Conservation (phyloP, 2,329 filamentous ascomycete species). For the Botryotinia narcissicola region DNA sequence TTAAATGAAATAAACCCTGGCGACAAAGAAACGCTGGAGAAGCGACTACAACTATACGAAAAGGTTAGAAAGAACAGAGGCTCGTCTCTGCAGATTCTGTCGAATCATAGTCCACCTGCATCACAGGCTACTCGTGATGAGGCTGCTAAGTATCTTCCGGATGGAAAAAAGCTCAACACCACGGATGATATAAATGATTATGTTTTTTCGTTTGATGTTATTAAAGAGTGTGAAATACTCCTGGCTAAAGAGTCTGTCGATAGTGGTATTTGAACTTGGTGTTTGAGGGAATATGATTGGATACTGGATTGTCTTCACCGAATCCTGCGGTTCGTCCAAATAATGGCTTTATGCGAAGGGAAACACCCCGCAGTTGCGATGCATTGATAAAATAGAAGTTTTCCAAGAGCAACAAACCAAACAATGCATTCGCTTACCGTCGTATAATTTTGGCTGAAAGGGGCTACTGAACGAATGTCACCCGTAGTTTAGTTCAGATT, state of each 20-base stretch:
- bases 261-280: not conserved
- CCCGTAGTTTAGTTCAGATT: no score
- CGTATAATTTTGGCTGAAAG: no score
- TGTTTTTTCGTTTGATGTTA: not conserved
- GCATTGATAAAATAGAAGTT: not conserved
- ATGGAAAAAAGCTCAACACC: not conserved
- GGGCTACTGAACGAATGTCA: no score
- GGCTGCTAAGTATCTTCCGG: not conserved
- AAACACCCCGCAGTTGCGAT: not conserved
- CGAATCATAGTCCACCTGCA: not conserved
- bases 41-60: not conserved
- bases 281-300: not conserved
- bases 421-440: no score
- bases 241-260: not conserved
- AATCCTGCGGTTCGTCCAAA: not conserved
- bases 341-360: not conserved
- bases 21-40: not conserved
- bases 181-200: not conserved
- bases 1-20: not conserved
- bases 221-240: not conserved
- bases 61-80: not conserved
- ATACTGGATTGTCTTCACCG: not conserved
- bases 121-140: not conserved
- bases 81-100: not conserved
- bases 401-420: no score